Percentiles rank a stretch among this genome's conserved stretches.
phyloP scores from a whole-genome alignment of 1,284 basidiomycete genomes.

The Ganoderma multipileum region DNA sequence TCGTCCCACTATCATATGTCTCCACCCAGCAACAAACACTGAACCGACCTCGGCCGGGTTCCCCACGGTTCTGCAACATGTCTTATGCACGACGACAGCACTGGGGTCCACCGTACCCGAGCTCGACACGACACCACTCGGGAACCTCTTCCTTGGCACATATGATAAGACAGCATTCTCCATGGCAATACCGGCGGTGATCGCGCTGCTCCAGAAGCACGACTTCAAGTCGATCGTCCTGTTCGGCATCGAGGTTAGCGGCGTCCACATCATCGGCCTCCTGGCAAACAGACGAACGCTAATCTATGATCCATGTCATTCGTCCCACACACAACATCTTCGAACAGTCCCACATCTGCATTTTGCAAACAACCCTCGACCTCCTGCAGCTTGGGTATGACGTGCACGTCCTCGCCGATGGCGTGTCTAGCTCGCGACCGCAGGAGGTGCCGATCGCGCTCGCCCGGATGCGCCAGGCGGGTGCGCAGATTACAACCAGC shows the following conservation, averaged over 20 bases:
- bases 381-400: slow-evolving; percentile 61
- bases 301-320: neutral
- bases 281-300: neutral
- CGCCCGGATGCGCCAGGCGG: slow-evolving; percentile 74
- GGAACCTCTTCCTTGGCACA: slow-evolving; percentile 62
- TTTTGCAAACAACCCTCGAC: slow-evolving; percentile 82
- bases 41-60: neutral
- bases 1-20: neutral
- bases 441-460: slow-evolving; percentile 72
- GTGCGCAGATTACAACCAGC: slow-evolving; percentile 80
- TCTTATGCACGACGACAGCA: slow-evolving; percentile 47
- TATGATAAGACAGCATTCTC: slow-evolving; percentile 83
- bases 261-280: slow-evolving; percentile 13
- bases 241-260: slow-evolving; percentile 83
- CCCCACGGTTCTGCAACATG: neutral
- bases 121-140: slow-evolving; percentile 66
- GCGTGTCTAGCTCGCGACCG: slow-evolving; percentile 81
- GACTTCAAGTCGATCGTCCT: slow-evolving; percentile 71
- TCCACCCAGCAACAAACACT: neutral
- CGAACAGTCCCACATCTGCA: slow-evolving; percentile 85
- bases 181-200: slow-evolving; percentile 79
- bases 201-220: slow-evolving; percentile 55
- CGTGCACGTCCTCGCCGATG: slow-evolving; percentile 83
- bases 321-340: neutral
- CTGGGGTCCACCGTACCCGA: slow-evolving; percentile 77